Base-by-base conservation (phyloP, 176 grass and related monocot species). In the Melocanna baccifera region DNA sequence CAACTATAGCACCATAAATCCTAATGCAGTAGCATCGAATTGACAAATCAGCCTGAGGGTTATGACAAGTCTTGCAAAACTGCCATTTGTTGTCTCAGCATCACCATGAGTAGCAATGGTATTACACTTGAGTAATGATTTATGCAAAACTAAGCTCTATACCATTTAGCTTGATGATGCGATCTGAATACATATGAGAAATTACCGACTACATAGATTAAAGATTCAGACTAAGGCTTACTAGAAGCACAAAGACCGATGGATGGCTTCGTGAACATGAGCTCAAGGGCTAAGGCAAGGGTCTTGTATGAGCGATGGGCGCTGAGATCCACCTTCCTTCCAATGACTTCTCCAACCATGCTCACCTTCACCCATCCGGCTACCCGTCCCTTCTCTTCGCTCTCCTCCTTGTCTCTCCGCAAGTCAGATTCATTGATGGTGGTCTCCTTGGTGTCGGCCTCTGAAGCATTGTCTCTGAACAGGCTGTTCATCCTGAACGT, bases 281-380 rank as follows among this genome's bases (percentile, higher is more conserved):
- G 76, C 78, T 97, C 94, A n/a, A 94, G 94, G 20, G 84, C 79
- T 41, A 86, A 79, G 9, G 88, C 88, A 67, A 97, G 94, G 62
- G 86, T 79, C 73, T 84, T 81, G 67, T 97, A 94, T 0, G 92
- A 97, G 11, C 50, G 81, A 71, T 91, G 86, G 28, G 86, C 90
- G 9, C 53, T 83, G 45, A 97, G 86, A 73, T 94, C 94, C 16
- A 97, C 88, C 84, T 97, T 94, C 81, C 94, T 92, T 39, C 94
- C 92, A 73, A 97, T 97, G 55, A 86, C 86, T 69, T 97, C 94
- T 18, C 94, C 94, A 81, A 94, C 92, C 94, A 91, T 92, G 73
- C 91, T 91, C 48, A 97, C 92, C 76, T 97, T 97, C 65, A 94
- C 90, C 82, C 93, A 94, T 39, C 84, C 63, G 2, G 40, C 59